phyloP scores from a whole-genome alignment of 75 land plant genomes.

The Selaginella moellendorffii region DNA sequence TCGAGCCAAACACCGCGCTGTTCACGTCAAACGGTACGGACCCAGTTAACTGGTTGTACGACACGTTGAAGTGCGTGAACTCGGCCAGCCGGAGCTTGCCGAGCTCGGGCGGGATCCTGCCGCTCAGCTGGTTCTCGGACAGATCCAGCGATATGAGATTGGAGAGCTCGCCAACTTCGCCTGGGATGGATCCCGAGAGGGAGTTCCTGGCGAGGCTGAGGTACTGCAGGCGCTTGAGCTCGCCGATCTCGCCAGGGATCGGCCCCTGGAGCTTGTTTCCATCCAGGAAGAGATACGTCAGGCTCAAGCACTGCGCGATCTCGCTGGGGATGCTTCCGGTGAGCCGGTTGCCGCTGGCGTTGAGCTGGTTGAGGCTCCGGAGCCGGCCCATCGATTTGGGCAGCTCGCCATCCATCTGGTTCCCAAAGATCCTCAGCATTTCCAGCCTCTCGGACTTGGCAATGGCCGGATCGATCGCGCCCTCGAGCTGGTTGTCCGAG shows the following conservation, averaged over 20 bases:
- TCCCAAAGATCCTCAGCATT: not conserved
- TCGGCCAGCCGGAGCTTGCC: not conserved
- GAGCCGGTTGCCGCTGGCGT: not conserved
- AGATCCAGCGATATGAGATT: conserved; percentile 5
- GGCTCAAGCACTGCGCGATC: not conserved
- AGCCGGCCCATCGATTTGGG: not conserved
- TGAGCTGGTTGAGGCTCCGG: not conserved
- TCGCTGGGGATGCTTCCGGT: not conserved
- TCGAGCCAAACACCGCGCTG: not conserved
- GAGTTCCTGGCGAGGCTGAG: conserved; percentile 11
- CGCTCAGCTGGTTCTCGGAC: not conserved
- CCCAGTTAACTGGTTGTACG: not conserved
- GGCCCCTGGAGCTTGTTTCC: not conserved
- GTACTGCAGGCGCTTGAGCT: not conserved
- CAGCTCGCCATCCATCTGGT: not conserved
- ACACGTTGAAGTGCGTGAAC: not conserved
- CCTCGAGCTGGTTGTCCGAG: conserved; percentile 27
- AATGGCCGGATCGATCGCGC: conserved; percentile 70
- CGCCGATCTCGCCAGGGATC: not conserved
- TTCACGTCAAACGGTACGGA: not conserved
- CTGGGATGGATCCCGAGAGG: conserved; percentile 1
- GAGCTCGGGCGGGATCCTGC: conserved; percentile 3
- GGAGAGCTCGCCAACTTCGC: not conserved
- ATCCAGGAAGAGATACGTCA: not conserved
- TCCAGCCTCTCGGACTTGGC: conserved; percentile 16